A percentile compares a stretch with the other conserved stretches of the same genome.
Evolutionary conservation across 345 rosid species (phyloP).

Genomic region (Geranium rotundifolium): DNA sequence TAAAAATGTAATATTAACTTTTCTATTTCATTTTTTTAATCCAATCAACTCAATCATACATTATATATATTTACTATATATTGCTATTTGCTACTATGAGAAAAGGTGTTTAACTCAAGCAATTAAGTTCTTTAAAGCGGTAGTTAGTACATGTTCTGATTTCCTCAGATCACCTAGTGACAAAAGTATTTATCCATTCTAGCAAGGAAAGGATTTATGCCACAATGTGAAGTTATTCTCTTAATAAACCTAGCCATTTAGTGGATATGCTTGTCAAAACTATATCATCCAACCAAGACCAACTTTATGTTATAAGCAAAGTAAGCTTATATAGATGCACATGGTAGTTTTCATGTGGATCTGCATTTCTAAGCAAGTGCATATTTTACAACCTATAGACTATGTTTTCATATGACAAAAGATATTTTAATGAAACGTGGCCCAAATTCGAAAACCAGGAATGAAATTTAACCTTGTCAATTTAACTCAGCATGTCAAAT

Average conservation of each 20-base stretch:
- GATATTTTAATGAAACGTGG: slow-evolving; percentile 9
- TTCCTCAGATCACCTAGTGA: not conserved
- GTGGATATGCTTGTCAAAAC: not conserved
- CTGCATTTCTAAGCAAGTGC: too few relatives aligned
- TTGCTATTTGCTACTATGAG: not conserved
- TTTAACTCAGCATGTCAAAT: slow-evolving; percentile 9
- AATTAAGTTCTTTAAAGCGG: not conserved
- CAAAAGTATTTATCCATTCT: not conserved
- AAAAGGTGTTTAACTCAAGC: not conserved
- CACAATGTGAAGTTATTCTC: not conserved
- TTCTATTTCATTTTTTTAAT: not conserved
- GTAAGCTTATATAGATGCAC: not conserved
- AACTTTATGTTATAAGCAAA: not conserved
- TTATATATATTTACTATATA: not conserved
- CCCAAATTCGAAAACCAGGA: slow-evolving; percentile 19
- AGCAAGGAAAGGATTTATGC: not conserved
- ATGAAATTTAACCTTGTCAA: not conserved
- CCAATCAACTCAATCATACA: not conserved
- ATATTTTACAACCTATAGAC: too few relatives aligned
- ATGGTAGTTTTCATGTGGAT: not conserved
- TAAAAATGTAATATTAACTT: not conserved
- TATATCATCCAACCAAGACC: not conserved
- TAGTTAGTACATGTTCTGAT: not conserved
- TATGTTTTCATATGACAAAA: not conserved
- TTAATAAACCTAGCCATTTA: not conserved